phyloP scores from a whole-genome alignment of 2,329 filamentous ascomycete species.

The Leptoxyphium fumago region DNA sequence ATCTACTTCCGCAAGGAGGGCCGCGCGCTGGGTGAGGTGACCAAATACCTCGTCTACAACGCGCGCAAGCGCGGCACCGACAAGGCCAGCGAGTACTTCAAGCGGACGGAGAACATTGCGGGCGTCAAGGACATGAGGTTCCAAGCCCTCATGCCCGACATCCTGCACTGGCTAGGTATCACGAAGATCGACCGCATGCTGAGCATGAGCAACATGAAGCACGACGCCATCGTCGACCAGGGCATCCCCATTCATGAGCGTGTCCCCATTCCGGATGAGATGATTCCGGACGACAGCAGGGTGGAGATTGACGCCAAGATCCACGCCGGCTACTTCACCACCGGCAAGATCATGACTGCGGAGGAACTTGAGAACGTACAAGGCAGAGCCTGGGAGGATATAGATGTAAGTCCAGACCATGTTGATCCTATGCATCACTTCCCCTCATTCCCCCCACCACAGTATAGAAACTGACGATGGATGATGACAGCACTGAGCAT shows the following conservation, averaged over 20 bases:
- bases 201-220: slow-evolving; percentile 97
- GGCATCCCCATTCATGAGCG: slow-evolving; percentile 80
- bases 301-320: slow-evolving; percentile 99
- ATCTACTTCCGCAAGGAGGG: slow-evolving; percentile 99
- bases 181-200: slow-evolving; percentile 98
- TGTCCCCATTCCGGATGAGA: slow-evolving; percentile 79
- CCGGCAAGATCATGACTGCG: slow-evolving; percentile 74
- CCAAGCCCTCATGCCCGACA: slow-evolving; percentile 86
- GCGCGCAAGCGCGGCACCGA: slow-evolving; percentile 66
- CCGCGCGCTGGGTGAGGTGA: slow-evolving; percentile 84
- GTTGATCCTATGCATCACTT: no score
- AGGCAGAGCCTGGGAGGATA: slow-evolving; percentile 78
- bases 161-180: slow-evolving; percentile 94
- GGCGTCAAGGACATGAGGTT: slow-evolving; percentile 96
- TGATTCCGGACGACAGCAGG: slow-evolving; percentile 85
- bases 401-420: slow-evolving; percentile 24
- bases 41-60: slow-evolving; percentile 74
- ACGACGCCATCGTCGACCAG: slow-evolving; percentile 75
- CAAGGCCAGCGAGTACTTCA: slow-evolving; percentile 81
- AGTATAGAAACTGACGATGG: no score
- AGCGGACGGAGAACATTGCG: slow-evolving; percentile 94
- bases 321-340: slow-evolving; percentile 77
- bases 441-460: no score
- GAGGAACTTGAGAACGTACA: slow-evolving; percentile 76
- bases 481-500: no score